Conservation (phyloP, 306 rosid species). For the Casuarina glauca region DNA sequence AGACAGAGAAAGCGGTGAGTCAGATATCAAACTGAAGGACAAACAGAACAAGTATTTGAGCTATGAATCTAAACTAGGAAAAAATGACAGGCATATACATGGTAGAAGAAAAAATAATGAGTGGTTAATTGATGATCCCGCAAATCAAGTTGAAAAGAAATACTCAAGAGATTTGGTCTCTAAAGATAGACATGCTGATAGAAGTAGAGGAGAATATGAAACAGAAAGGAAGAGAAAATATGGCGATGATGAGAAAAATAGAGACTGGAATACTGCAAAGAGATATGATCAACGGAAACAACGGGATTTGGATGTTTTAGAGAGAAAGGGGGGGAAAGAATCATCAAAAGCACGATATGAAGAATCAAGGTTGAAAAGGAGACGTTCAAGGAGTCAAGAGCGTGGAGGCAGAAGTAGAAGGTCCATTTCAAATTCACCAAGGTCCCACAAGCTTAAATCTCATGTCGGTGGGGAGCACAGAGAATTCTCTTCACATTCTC, state of each 20-base stretch:
- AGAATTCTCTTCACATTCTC: conserved; percentile 41
- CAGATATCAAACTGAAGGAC: conserved; percentile 39
- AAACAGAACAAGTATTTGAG: conserved; percentile 22
- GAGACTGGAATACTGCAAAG: conserved; percentile 40
- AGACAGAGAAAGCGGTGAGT: conserved; percentile 34
- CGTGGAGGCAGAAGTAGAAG: conserved; percentile 48
- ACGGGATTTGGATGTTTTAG: conserved; percentile 32
- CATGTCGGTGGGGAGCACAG: conserved; percentile 38
- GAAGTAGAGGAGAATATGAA: conserved; percentile 46
- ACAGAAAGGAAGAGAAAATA: conserved; percentile 57
- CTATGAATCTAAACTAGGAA: conserved; percentile 23
- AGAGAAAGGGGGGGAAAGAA: conserved; percentile 51
- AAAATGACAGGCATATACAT: conserved; percentile 26
- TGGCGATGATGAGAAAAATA: conserved; percentile 49
- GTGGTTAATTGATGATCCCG: conserved; percentile 31
- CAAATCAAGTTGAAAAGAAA: conserved; percentile 51
- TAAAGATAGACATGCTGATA: conserved; percentile 50
- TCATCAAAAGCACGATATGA: conserved; percentile 43
- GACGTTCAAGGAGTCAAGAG: conserved; percentile 67
- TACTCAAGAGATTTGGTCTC: conserved; percentile 43
- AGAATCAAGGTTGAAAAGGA: conserved; percentile 59
- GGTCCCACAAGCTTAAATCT: conserved; percentile 41
- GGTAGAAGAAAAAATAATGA: conserved; percentile 9
- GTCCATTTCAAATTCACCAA: conserved; percentile 55
- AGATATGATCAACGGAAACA: conserved; percentile 51